Evolutionary conservation across 139 green algal species (phyloP), one percentile per base, ranked within the genome.

Genomic region (Bryopsis sp.): DNA sequence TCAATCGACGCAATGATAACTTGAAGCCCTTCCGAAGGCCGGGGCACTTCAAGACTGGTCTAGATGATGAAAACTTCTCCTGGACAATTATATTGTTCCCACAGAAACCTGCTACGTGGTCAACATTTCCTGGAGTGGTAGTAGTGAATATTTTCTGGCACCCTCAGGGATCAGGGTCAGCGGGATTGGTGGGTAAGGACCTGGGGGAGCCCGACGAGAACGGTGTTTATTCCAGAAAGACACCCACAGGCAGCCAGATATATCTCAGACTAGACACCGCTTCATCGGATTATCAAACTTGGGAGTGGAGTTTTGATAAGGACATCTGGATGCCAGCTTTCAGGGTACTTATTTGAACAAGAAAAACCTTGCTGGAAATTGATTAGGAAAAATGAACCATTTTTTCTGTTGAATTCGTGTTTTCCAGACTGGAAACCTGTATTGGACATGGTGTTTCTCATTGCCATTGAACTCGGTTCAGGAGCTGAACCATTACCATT

Each of bases 251-350:
- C 8, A 36, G 29, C 8, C n/a, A 7, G 28, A 24, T 71, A 5
- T 71, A 64, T 34, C 43, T 71, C 7, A 15, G 64, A 6, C 8
- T 47, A 26, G 6, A 26, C 6, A 64, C 24, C 37, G 64, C 26
- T 24, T 22, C 8, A 47, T 11, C 33, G 4, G 31, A 19, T 7
- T 8, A 6, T 15, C 24, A 46, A 19, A 48, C 33, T 31, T 71
- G 64, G 64, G 29, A 71, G 37, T 71, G 39, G 39, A 71, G 64
- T 50, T 24, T 58, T 7, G 64, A 71, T 36, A 64, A 29, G n/a
- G 29, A 36, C 37, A 37, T 67, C 29, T 71, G 64, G 64, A 64
- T 64, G 39, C 36, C 64, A 7, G 29, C 64, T 26, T 22, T 36
- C 34, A 62, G 22, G 24, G 64, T 71, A 50, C 50, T 8, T 32